Evolutionary conservation across 2,329 filamentous ascomycete species (phyloP), one percentile per base, ranked within the genome.

Genomic region (Aspergillus sp.): DNA sequence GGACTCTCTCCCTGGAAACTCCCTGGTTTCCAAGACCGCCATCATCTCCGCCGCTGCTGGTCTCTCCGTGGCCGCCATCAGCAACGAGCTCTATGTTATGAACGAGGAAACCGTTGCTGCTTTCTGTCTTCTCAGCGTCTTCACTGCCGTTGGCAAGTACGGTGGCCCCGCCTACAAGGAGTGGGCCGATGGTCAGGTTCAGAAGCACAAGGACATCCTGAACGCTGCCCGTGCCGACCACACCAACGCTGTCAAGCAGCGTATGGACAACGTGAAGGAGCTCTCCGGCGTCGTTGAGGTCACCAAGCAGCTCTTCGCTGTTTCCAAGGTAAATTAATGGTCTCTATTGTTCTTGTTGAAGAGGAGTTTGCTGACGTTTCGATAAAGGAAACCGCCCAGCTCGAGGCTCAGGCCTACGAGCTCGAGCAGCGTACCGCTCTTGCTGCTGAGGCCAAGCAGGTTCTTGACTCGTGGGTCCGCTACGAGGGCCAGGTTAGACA

Each of bases 401-500:
- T 97, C 58, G 93, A 98, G 82, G 85, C 91, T 58, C 74, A 97
- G 82, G 90, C 90, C 55, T 98, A 86, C 75, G 90, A 97, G 81
- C 83, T 97, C 58, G 90, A 97, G 82, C 93, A 98, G 77, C 85
- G 85, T 77, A 96, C 91, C 50, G 87, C 90, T 60, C 79, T 98
- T 56, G 90, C 90, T 47, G 77, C 82, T 53, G 93, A 98, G 81
- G 91, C 91, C 66, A 98, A 96, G 85, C 65, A 80, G 50, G 93
- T 97, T 47, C 84, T 98, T 55, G 93, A 98, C 71, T 96, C 90
- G 46, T 98, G 93, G 94, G 90, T 97, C 54, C 87, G 93, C 69
- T 98, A 98, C 74, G 93, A 98, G 79, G 78, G 87, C 62, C 93
- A 97, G 79, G 90, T 98, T 67, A 98, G 97, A 87, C 86, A 91